Evolutionary conservation across 2,329 filamentous ascomycete genomes (phyloP).

Genomic region (Cercospora sesami): DNA sequence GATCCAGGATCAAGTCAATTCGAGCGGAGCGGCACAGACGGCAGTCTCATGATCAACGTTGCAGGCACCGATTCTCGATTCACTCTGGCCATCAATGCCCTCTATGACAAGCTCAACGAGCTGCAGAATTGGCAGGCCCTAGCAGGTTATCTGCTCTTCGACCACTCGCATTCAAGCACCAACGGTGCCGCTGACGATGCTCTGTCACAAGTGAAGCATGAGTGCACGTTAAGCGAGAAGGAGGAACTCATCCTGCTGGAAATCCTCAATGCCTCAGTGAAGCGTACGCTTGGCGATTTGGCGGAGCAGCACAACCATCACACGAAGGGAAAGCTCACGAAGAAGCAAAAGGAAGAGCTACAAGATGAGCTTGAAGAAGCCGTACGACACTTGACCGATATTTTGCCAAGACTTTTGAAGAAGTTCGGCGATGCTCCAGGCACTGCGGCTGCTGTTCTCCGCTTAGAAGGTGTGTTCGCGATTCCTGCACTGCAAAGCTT

Average conservation of each 20-base stretch:
- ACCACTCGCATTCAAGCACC: conserved; percentile 66
- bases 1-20: conserved; percentile 50
- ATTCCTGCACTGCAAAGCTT: conserved; percentile 85
- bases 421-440: conserved; percentile 90
- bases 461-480: conserved; percentile 82
- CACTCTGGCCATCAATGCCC: conserved; percentile 77
- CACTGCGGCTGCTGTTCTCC: conserved; percentile 80
- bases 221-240: conserved; percentile 69
- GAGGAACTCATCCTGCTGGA: conserved; percentile 88
- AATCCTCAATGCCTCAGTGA: conserved; percentile 79
- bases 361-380: conserved; percentile 74
- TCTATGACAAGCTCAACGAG: conserved; percentile 79
- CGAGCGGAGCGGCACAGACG: conserved; percentile 43
- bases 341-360: conserved; percentile 61
- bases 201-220: conserved; percentile 65
- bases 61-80: conserved; percentile 75
- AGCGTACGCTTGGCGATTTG: conserved; percentile 66
- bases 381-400: conserved; percentile 71
- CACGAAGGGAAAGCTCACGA: conserved; percentile 55
- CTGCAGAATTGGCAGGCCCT: conserved; percentile 84
- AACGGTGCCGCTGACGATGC: conserved; percentile 59
- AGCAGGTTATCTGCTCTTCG: conserved; percentile 86
- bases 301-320: conserved; percentile 62
- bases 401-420: conserved; percentile 82
- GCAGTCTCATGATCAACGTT: conserved; percentile 57